phyloP scores from a whole-genome alignment of 768 basidiomycete species.

The Boletus bicolor region DNA sequence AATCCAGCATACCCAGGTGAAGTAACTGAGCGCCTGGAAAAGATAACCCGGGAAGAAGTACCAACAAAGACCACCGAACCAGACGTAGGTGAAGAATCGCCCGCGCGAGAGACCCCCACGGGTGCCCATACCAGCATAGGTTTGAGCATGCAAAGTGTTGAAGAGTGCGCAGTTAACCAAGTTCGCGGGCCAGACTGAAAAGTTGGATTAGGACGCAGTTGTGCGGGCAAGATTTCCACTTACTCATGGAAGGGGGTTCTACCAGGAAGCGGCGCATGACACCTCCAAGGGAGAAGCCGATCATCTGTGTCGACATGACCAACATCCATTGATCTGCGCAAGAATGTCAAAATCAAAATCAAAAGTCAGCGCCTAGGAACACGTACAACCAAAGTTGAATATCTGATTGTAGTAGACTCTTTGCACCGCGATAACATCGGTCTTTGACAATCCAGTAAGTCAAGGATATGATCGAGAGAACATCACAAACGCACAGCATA shows the following conservation, averaged over 20 bases:
- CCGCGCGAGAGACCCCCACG: constrained; percentile 49
- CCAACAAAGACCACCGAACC: constrained; percentile 38
- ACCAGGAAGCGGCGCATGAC: constrained; percentile 61
- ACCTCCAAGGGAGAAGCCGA: constrained; percentile 62
- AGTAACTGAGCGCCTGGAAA: constrained; percentile 63
- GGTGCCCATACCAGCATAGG: constrained; percentile 41
- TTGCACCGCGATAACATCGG: constrained; percentile 74
- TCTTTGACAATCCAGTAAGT: constrained; percentile 29
- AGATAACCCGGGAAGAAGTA: constrained; percentile 75
- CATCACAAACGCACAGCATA: constrained; percentile 14
- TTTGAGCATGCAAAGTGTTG: constrained; percentile 69
- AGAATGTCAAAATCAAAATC: background rate
- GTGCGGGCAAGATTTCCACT: constrained; percentile 5
- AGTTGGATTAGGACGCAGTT: constrained; percentile 14
- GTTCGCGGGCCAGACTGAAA: constrained; percentile 68
- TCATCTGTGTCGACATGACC: constrained; percentile 70
- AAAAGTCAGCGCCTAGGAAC: background rate
- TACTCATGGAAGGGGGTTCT: constrained; percentile 63
- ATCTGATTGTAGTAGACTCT: constrained; percentile 61
- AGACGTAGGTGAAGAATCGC: constrained; percentile 49
- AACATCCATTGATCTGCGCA: constrained; percentile 53
- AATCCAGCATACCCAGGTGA: constrained; percentile 65
- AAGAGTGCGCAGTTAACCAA: constrained; percentile 71
- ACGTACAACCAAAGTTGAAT: constrained; percentile 49
- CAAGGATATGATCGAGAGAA: background rate